Evolutionary conservation across 1,139 yeast genomes (phyloP).

Genomic region (Sugiyamaella castrensis): DNA sequence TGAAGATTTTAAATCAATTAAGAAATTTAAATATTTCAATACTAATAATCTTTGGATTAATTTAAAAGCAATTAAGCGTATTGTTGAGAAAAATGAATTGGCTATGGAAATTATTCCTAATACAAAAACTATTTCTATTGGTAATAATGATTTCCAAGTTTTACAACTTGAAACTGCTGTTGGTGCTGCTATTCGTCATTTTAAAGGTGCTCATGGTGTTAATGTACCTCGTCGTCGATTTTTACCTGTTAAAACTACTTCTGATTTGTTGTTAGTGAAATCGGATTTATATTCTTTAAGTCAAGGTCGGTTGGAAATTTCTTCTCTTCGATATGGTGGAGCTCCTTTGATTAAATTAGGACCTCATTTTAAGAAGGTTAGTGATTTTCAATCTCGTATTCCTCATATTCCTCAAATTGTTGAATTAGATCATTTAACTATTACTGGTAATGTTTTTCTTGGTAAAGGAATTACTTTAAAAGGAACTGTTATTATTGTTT

Average conservation of each 20-base stretch:
- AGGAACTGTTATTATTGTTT: slow-evolving; percentile 96
- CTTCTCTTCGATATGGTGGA: slow-evolving; percentile 78
- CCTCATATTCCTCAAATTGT: slow-evolving; percentile 95
- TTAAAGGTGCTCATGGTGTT: slow-evolving; percentile 93
- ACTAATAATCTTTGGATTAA: slow-evolving; percentile 98
- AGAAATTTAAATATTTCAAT: slow-evolving; percentile 96
- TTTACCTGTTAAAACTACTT: slow-evolving; percentile 96
- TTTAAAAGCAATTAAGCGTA: slow-evolving; percentile 87
- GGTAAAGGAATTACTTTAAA: slow-evolving; percentile 89
- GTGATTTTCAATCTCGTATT: slow-evolving; percentile 84
- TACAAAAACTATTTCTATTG: slow-evolving; percentile 74
- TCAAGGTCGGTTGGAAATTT: slow-evolving; percentile 87
- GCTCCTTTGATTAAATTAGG: slow-evolving; percentile 96
- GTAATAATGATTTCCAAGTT: slow-evolving; percentile 76
- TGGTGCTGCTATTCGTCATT: slow-evolving; percentile 98
- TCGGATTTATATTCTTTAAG: slow-evolving; percentile 91
- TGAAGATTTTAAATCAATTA: slow-evolving; percentile 96
- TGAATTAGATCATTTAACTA: slow-evolving; percentile 94
- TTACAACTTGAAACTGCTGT: slow-evolving; percentile 97
- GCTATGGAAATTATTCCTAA: slow-evolving; percentile 95
- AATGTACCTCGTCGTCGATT: slow-evolving; percentile 97
- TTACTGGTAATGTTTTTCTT: slow-evolving; percentile 90
- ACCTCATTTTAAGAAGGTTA: slow-evolving; percentile 92
- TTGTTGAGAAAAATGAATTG: slow-evolving; percentile 80
- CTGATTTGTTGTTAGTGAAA: slow-evolving; percentile 89